Percentiles rank a stretch among this genome's conserved stretches.
These are phyloP conservation scores for Spongospora subterranea DNA, from an alignment of 208 protist genomes.

Conservation along the genomic window DNA sequence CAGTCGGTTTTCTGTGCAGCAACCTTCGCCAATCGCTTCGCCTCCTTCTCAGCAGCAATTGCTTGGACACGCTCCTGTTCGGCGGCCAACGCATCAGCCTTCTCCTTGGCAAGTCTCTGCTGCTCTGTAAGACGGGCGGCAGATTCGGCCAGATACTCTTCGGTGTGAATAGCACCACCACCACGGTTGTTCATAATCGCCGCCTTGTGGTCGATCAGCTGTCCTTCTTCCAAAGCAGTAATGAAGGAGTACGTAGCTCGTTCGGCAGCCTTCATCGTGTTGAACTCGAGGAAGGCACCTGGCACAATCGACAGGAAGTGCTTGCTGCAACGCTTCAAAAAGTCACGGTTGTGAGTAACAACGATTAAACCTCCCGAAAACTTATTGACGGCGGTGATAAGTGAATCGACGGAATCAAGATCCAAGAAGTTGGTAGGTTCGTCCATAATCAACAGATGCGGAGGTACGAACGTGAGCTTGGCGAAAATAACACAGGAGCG, in stretches of 20 bases:
- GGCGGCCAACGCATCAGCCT: background rate
- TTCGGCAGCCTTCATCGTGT: constrained; percentile 51
- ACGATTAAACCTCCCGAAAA: constrained; percentile 56
- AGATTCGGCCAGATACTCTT: constrained; percentile 27
- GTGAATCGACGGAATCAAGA: constrained; percentile 60
- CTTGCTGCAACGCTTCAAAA: constrained; percentile 59
- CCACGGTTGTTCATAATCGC: constrained; percentile 53
- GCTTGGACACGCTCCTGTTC: background rate
- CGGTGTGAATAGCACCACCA: constrained; percentile 56
- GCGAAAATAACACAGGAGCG: constrained; percentile 60
- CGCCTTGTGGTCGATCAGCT: constrained; percentile 3
- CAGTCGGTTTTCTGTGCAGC: constrained; percentile 56
- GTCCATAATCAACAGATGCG: constrained; percentile 64
- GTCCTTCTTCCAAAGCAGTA: constrained; percentile 51
- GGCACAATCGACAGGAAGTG: constrained; percentile 62
- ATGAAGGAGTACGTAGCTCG: constrained; percentile 63
- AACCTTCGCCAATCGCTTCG: background rate
- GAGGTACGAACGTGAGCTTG: constrained; percentile 60
- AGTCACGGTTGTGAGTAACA: constrained; percentile 62
- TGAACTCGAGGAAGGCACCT: constrained; percentile 57
- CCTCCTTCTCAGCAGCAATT: constrained; percentile 54
- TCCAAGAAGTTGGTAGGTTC: constrained; percentile 65
- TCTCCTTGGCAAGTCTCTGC: constrained; percentile 56
- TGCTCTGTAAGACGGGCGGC: constrained; percentile 29
- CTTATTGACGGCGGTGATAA: constrained; percentile 60